Percentiles rank a stretch among this genome's conserved stretches.
Evolutionary conservation across 1,139 yeast species (phyloP).

Genomic region (Meyerozyma carpophila): DNA sequence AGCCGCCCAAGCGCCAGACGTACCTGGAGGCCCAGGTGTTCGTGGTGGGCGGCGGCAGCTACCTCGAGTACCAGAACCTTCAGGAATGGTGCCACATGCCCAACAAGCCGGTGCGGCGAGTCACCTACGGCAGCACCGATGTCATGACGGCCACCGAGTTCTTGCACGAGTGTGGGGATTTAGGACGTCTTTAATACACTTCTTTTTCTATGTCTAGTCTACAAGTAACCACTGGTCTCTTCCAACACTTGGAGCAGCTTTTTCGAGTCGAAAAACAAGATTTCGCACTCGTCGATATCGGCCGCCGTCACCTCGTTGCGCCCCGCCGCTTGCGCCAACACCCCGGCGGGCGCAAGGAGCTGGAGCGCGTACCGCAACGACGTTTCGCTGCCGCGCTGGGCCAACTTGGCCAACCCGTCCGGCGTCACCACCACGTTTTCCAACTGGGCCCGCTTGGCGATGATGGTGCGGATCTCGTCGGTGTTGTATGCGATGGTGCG

Average conservation of each 20-base stretch:
- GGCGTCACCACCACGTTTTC: constrained; percentile 62
- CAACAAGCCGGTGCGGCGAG: constrained; percentile 34
- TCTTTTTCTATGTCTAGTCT: constrained; percentile 5
- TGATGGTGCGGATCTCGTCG: constrained; percentile 78
- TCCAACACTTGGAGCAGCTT: constrained; percentile 79
- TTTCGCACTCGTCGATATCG: constrained; percentile 85
- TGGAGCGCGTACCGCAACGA: constrained; percentile 91
- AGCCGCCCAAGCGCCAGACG: constrained; percentile 80
- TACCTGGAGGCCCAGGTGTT: constrained; percentile 82
- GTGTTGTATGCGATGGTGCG: constrained; percentile 82
- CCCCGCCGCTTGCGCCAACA: constrained; percentile 69
- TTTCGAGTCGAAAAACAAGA: constrained; percentile 80
- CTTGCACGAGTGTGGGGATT: constrained; percentile 60
- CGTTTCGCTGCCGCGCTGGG: constrained; percentile 65
- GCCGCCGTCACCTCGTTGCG: constrained; percentile 61
- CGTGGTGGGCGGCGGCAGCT: constrained; percentile 95
- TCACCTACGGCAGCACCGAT: constrained; percentile 85
- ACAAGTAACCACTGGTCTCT: constrained; percentile 44
- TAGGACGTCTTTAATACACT: constrained; percentile 30
- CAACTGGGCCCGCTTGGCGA: constrained; percentile 72
- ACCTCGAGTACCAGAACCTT: constrained; percentile 85
- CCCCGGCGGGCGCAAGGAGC: constrained; percentile 83
- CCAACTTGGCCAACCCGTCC: constrained; percentile 69
- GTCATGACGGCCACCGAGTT: constrained; percentile 75
- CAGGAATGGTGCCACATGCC: constrained; percentile 72